Percentiles rank a stretch among this genome's conserved stretches.
phyloP scores from a whole-genome alignment of 1,139 yeast genomes.

The Scheffersomyces stambukii region DNA sequence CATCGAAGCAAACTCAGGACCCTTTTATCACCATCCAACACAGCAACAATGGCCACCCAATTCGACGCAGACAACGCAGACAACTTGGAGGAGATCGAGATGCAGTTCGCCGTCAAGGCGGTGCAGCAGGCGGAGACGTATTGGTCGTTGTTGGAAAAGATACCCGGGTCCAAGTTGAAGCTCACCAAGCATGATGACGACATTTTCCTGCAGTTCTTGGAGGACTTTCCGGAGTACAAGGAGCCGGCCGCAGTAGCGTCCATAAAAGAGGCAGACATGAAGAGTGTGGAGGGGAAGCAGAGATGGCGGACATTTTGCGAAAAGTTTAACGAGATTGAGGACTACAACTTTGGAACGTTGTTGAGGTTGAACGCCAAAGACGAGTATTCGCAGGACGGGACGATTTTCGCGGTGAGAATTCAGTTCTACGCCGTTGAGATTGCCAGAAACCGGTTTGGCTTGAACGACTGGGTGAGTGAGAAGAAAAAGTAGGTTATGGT shows the following conservation, averaged over 20 bases:
- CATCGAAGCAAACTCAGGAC: neutral
- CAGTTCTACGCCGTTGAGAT: constrained; percentile 95
- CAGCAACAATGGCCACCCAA: constrained; percentile 19
- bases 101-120: constrained; percentile 96
- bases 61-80: constrained; percentile 56
- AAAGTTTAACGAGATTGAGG: constrained; percentile 78
- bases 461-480: constrained; percentile 78
- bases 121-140: constrained; percentile 94
- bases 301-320: constrained; percentile 91
- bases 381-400: constrained; percentile 79
- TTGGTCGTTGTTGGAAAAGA: constrained; percentile 72
- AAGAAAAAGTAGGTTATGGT: constrained; percentile 4
- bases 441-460: constrained; percentile 84
- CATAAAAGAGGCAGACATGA: constrained; percentile 77
- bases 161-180: constrained; percentile 75
- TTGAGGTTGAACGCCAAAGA: constrained; percentile 65
- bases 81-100: constrained; percentile 71
- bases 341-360: constrained; percentile 93
- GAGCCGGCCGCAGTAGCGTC: constrained; percentile 51
- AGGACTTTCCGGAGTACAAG: constrained; percentile 81
- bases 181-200: constrained; percentile 82
- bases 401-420: constrained; percentile 87
- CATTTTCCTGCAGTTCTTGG: constrained; percentile 63
- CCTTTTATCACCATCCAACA: neutral
- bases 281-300: constrained; percentile 72